Percentiles rank a stretch among this genome's conserved stretches.
Conservation (phyloP, 129 eudicot genomes). For the Apium graveolens region DNA sequence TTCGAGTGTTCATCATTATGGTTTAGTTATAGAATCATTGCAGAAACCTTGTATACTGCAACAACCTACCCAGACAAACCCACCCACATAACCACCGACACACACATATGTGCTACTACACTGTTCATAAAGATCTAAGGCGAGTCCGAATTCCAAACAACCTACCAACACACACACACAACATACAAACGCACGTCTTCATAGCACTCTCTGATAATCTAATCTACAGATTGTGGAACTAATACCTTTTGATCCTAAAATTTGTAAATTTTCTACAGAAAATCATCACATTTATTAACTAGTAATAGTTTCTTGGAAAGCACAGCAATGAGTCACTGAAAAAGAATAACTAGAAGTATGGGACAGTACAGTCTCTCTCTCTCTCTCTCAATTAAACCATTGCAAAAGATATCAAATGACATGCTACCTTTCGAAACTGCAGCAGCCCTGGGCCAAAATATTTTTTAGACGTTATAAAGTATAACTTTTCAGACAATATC, state of each 20-base stretch:
- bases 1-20: no score
- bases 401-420: background rate
- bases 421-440: background rate
- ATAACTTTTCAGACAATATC: no score
- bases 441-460: background rate
- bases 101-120: background rate
- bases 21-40: no score
- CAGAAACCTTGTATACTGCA: no score
- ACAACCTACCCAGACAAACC: no score
- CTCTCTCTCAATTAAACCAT: background rate
- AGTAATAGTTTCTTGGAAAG: background rate
- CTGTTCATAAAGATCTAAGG: background rate
- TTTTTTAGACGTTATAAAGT: no score
- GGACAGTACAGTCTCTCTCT: no score
- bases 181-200: background rate
- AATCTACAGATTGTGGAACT: background rate
- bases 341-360: background rate
- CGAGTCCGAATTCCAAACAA: background rate
- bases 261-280: background rate
- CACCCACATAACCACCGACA: background rate
- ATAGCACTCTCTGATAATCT: background rate
- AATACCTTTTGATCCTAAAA: no score
- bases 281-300: background rate
- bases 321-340: background rate
- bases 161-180: background rate